These are phyloP conservation scores for Mortierella claussenii DNA, from an alignment of 192 early-diverging fungal genomes.

Conservation along the genomic window DNA sequence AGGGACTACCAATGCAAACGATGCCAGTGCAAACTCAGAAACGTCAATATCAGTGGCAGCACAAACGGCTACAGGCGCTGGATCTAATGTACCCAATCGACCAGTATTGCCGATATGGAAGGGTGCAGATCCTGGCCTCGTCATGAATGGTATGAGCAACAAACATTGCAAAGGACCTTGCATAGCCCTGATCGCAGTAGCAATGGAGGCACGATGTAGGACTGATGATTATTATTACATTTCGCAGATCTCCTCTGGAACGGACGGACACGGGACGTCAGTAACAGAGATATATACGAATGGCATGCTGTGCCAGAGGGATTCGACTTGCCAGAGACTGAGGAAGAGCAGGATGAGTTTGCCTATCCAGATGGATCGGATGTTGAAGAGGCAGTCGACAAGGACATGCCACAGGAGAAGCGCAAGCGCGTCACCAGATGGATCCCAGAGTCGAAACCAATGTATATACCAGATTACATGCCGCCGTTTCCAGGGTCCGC, in stretches of 20 bases:
- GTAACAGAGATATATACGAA: conserved; percentile 34
- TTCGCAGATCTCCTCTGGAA: conserved; percentile 30
- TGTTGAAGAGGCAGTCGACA: background rate
- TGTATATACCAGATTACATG: conserved; percentile 46
- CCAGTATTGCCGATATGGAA: conserved; percentile 55
- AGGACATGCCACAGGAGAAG: background rate
- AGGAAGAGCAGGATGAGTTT: conserved; percentile 47
- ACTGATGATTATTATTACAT: background rate
- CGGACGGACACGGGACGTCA: conserved; percentile 21
- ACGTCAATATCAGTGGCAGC: background rate
- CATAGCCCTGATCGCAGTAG: background rate
- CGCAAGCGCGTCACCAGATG: conserved; percentile 9
- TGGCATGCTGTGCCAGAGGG: conserved; percentile 47
- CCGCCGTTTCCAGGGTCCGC: conserved; percentile 47
- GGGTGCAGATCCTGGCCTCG: conserved; percentile 57
- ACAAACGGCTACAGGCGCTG: background rate
- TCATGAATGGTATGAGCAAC: conserved; percentile 50
- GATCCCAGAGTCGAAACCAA: conserved; percentile 27
- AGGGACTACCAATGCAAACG: background rate
- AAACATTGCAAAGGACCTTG: background rate
- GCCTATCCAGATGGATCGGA: conserved; percentile 42
- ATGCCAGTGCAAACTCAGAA: background rate
- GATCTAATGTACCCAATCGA: conserved; percentile 10
- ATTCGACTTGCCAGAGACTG: conserved; percentile 30
- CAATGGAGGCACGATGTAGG: background rate